These are phyloP conservation scores for Angomonas ambiguus DNA, from an alignment of 208 protist species.

Conservation along the genomic window DNA sequence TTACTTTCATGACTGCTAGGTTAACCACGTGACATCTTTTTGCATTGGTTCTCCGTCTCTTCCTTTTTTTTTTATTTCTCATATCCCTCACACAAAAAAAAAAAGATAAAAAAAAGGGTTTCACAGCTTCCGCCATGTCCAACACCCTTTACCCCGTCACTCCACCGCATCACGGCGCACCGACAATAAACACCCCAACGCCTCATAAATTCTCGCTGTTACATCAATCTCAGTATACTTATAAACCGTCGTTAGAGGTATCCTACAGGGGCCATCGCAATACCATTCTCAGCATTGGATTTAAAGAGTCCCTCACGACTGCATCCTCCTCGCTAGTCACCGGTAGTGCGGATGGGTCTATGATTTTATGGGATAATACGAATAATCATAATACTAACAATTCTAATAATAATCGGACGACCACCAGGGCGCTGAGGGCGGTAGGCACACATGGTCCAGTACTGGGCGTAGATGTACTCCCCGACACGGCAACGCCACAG, in stretches of 20 bases:
- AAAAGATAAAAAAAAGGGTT: not conserved
- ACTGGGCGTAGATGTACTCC: conserved; percentile 39
- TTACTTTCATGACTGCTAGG: not conserved
- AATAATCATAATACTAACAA: no score
- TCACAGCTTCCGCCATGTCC: not conserved
- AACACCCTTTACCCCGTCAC: not conserved
- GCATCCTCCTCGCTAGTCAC: conserved; percentile 40
- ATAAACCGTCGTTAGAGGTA: conserved; percentile 51
- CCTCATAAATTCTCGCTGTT: conserved; percentile 1
- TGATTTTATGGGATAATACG: conserved; percentile 85
- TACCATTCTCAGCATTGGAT: conserved; percentile 46
- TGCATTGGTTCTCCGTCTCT: conserved; percentile 5
- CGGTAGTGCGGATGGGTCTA: conserved; percentile 58
- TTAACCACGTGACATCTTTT: not conserved
- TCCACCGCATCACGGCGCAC: not conserved
- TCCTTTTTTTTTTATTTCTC: conserved; percentile 11
- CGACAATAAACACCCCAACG: not conserved
- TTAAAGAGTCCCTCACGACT: not conserved
- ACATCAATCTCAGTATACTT: not conserved
- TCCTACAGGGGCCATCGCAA: conserved; percentile 75
- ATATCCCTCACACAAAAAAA: not conserved
- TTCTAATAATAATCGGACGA: no score
- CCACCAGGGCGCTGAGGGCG: conserved; percentile 71
- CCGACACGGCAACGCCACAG: no score
- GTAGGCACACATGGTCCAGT: conserved; percentile 75